Conservation (phyloP, 2,329 filamentous ascomycete genomes). For the Nakataea oryzae region DNA sequence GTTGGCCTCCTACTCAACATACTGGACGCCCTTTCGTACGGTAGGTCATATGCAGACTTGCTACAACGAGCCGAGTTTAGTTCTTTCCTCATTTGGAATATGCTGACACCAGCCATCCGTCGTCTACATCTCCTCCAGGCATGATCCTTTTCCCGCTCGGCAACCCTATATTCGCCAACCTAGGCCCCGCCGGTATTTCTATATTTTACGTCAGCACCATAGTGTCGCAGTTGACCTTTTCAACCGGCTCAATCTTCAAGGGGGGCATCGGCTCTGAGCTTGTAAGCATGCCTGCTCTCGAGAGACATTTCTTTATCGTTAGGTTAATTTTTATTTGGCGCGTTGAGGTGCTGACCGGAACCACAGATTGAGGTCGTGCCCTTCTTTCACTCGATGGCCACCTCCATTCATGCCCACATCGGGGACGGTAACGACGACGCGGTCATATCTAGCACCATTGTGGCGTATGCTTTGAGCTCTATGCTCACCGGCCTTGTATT, state of each 20-base stretch:
- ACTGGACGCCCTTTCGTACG: constrained; percentile 89
- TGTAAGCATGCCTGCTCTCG: constrained; percentile 34
- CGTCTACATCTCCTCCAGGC: constrained; percentile 31
- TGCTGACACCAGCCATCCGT: constrained; percentile 5
- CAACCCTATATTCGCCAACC: constrained; percentile 69
- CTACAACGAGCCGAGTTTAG: neutral
- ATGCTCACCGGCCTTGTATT: constrained; percentile 87
- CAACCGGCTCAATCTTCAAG: constrained; percentile 75
- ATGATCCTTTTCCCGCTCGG: constrained; percentile 95
- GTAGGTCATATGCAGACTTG: constrained; percentile 26
- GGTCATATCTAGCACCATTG: constrained; percentile 88
- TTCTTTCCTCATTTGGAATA: neutral
- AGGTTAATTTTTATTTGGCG: neutral
- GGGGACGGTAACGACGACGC: constrained; percentile 73
- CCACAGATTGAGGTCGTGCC: constrained; percentile 85
- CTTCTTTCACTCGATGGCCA: constrained; percentile 98
- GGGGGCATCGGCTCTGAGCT: constrained; percentile 92
- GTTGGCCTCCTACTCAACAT: constrained; percentile 86
- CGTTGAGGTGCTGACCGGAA: neutral
- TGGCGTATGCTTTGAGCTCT: constrained; percentile 82
- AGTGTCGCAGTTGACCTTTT: constrained; percentile 83
- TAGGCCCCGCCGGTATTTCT: constrained; percentile 89
- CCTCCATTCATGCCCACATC: constrained; percentile 69
- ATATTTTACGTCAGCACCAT: constrained; percentile 99
- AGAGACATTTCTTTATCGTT: neutral